These are phyloP conservation scores for Boletus insuetus DNA, from an alignment of 768 basidiomycete genomes.

Conservation along the genomic window DNA sequence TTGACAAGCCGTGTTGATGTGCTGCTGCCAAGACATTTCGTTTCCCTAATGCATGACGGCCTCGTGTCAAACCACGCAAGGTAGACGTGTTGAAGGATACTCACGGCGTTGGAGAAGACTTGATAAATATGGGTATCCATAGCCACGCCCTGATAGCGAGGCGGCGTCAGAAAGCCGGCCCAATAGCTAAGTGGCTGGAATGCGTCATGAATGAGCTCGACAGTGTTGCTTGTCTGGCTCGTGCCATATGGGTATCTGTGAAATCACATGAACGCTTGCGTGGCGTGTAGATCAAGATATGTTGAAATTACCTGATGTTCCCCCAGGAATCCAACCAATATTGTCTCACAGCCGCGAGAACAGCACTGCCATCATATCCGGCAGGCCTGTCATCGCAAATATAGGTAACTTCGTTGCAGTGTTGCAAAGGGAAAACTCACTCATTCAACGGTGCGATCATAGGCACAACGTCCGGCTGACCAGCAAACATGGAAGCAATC, in stretches of 20 bases:
- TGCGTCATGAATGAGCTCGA: conserved; percentile 74
- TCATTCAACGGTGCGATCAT: conserved; percentile 79
- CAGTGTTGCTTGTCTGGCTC: conserved; percentile 49
- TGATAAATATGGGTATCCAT: conserved; percentile 83
- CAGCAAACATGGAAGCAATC: conserved; percentile 58
- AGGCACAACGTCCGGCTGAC: conserved; percentile 53
- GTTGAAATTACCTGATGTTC: conserved; percentile 55
- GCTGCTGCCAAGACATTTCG: conserved; percentile 45
- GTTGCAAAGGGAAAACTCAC: conserved; percentile 36
- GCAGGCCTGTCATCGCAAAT: conserved; percentile 53
- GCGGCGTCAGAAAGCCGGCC: conserved; percentile 56
- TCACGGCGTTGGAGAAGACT: conserved; percentile 60
- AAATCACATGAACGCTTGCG: background rate
- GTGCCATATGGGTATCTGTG: conserved; percentile 42
- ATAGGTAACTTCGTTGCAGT: background rate
- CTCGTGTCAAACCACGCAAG: background rate
- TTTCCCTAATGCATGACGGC: conserved; percentile 40
- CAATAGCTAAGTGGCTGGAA: conserved; percentile 75
- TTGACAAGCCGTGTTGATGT: conserved; percentile 60
- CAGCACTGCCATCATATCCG: conserved; percentile 53
- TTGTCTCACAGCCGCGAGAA: conserved; percentile 52
- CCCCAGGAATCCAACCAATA: conserved; percentile 76
- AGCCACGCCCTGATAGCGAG: conserved; percentile 59
- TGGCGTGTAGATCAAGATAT: background rate
- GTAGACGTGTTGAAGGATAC: conserved; percentile 17